A percentile compares a stretch with the other conserved stretches of the same genome.
These are phyloP conservation scores for Coemansia sp. DNA, from an alignment of 192 early-diverging fungal genomes.

Conservation along the genomic window DNA sequence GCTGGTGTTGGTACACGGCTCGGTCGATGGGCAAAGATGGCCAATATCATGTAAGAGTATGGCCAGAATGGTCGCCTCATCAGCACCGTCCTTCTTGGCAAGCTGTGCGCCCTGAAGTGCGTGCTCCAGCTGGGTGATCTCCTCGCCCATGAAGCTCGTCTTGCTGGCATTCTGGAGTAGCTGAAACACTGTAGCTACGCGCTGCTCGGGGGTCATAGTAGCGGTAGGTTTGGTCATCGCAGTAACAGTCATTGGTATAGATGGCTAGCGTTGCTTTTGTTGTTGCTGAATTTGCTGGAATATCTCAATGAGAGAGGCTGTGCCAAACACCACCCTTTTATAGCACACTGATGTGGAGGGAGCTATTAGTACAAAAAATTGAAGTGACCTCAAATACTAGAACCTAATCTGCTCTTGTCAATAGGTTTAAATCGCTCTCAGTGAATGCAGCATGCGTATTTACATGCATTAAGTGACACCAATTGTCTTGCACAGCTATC, in stretches of 20 bases:
- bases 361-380: neutral
- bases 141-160: slow-evolving; percentile 58
- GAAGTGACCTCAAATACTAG: neutral
- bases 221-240: neutral
- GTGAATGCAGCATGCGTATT: neutral
- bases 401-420: neutral
- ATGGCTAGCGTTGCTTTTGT: neutral
- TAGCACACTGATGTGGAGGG: neutral
- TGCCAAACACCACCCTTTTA: neutral
- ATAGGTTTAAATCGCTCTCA: neutral
- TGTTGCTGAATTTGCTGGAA: neutral
- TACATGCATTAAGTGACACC: neutral
- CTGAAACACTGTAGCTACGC: slow-evolving; percentile 45
- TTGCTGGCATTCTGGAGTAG: slow-evolving; percentile 54
- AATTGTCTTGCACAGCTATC: neutral
- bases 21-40: slow-evolving; percentile 53
- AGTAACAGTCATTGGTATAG: neutral
- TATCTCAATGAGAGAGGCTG: neutral
- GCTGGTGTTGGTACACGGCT: slow-evolving; percentile 4
- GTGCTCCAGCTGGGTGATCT: slow-evolving; percentile 58
- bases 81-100: slow-evolving; percentile 45
- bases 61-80: slow-evolving; percentile 55
- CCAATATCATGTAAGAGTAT: slow-evolving; percentile 61
- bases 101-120: slow-evolving; percentile 55
- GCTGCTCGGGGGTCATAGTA: neutral